Conservation (phyloP, 2,329 filamentous ascomycete genomes). For the Alternaria brassicicola region DNA sequence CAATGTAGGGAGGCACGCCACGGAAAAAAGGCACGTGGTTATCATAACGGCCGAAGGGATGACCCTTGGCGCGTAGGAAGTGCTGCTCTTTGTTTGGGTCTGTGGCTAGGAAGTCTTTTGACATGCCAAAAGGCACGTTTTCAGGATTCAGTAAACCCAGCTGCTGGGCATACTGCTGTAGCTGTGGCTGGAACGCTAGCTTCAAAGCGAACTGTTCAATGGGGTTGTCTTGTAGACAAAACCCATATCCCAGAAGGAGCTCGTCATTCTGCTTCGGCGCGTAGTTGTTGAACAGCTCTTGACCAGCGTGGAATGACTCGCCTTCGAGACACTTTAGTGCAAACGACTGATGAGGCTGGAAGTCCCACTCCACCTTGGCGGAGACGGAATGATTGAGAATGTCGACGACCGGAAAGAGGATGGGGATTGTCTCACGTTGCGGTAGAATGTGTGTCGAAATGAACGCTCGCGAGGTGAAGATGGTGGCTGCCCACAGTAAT, state of each 20-base stretch:
- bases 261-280: conserved; percentile 61
- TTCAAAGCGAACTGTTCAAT: conserved; percentile 55
- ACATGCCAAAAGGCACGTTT: conserved; percentile 38
- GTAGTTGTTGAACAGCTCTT: conserved; percentile 61
- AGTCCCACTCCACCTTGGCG: conserved; percentile 57
- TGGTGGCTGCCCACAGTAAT: conserved; percentile 58
- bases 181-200: conserved; percentile 49
- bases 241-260: conserved; percentile 60
- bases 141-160: conserved; percentile 20
- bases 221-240: conserved; percentile 55
- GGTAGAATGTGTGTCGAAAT: conserved; percentile 50
- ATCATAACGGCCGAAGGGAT: conserved; percentile 45
- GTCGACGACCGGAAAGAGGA: conserved; percentile 59
- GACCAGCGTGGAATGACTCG: conserved; percentile 42
- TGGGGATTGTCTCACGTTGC: conserved; percentile 36
- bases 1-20: conserved; percentile 43
- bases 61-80: conserved; percentile 40
- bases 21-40: conserved; percentile 38
- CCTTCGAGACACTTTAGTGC: conserved; percentile 48
- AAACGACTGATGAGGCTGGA: conserved; percentile 42
- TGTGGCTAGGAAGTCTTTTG: conserved; percentile 22
- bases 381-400: conserved; percentile 56
- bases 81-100: conserved; percentile 39
- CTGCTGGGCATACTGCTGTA: conserved; percentile 27
- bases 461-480: conserved; percentile 60